Evolutionary conservation across 73 alveolate species (phyloP).

Genomic region (Vitrella brassicaformis): DNA sequence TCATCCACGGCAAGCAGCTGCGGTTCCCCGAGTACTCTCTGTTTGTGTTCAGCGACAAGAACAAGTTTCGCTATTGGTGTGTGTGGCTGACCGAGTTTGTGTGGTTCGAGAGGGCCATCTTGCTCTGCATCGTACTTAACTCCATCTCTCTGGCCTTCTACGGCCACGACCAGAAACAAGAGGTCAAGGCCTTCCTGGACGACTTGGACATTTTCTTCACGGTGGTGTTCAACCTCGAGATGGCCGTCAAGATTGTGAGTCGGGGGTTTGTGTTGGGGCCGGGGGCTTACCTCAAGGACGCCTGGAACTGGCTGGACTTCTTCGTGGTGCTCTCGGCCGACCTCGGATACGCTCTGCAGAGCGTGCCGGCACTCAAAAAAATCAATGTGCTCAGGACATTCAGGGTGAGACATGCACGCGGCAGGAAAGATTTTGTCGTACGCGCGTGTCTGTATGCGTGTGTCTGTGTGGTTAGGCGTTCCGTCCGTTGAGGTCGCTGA

Average conservation of each 20-base stretch:
- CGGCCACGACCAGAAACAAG: not conserved
- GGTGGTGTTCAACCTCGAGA: slow-evolving; percentile 42
- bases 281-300: slow-evolving; percentile 54
- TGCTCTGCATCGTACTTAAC: not conserved
- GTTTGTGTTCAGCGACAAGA: not conserved
- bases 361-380: not conserved
- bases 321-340: slow-evolving; percentile 35
- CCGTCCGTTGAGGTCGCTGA: slow-evolving; percentile 44
- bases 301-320: slow-evolving; percentile 47
- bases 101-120: not conserved
- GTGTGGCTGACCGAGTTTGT: not conserved
- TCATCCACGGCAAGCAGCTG: too few species aligned
- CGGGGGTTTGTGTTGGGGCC: slow-evolving; percentile 58
- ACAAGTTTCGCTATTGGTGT: not conserved
- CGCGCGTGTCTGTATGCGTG: too few species aligned
- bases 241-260: slow-evolving; percentile 54
- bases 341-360: slow-evolving; percentile 29
- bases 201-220: slow-evolving; percentile 13
- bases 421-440: too few species aligned
- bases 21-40: too few species aligned
- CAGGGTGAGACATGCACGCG: too few species aligned
- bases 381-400: not conserved
- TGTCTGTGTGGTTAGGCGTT: too few species aligned
- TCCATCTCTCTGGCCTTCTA: not conserved
- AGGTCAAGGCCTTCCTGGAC: not conserved